Conservation (phyloP, 257 asterid species). For the Fraxinus americana region DNA sequence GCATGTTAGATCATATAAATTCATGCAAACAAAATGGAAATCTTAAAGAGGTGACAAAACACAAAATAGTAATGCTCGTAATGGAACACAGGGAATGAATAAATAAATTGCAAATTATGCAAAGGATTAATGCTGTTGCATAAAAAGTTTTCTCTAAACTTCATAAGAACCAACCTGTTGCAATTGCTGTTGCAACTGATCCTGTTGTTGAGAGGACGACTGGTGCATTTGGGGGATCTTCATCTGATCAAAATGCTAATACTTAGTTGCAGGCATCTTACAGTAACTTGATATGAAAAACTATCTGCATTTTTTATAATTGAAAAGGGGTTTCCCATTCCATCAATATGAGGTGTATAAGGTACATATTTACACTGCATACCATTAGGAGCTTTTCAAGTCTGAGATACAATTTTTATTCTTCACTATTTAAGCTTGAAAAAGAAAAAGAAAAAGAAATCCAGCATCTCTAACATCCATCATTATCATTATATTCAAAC, state of each 20-base stretch:
- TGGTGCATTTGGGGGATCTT: constrained; percentile 62
- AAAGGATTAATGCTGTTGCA: neutral
- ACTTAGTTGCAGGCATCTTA: constrained; percentile 20
- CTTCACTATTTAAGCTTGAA: neutral
- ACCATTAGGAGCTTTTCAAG: neutral
- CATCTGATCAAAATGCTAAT: constrained; percentile 42
- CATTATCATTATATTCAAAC: neutral
- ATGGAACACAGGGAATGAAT: neutral
- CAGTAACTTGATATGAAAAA: neutral
- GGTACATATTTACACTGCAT: neutral
- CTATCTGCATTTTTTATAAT: neutral
- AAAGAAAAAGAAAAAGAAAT: neutral
- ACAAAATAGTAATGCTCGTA: neutral
- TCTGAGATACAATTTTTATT: neutral
- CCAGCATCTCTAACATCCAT: neutral
- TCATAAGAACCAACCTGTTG: constrained; percentile 50
- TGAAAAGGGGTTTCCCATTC: neutral
- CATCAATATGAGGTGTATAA: neutral
- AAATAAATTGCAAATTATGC: neutral
- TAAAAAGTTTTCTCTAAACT: neutral
- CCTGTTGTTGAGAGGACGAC: constrained; percentile 63
- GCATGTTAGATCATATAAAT: constrained; percentile 21
- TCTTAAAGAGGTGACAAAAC: neutral
- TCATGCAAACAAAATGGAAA: constrained; percentile 13
- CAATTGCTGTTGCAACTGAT: constrained; percentile 63